Percentiles rank a stretch among this genome's conserved stretches.
phyloP scores from a whole-genome alignment of 306 rosid genomes.

The Prunus davidiana region DNA sequence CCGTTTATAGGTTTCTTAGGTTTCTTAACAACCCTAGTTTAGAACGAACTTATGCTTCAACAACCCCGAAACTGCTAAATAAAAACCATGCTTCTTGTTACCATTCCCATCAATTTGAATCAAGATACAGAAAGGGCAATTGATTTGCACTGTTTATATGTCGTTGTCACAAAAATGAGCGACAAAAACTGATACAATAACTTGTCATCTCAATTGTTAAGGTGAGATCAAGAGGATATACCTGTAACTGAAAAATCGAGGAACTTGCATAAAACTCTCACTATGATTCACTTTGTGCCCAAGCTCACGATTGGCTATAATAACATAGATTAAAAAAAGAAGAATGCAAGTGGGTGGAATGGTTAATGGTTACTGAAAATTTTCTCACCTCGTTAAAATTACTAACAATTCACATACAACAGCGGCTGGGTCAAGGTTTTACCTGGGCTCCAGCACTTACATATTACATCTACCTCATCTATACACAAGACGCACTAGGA shows the following conservation, averaged over 20 bases:
- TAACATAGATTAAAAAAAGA: neutral
- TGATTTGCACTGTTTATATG: no score
- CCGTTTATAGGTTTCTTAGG: no score
- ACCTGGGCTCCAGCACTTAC: constrained; percentile 46
- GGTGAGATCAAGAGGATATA: no score
- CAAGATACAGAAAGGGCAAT: neutral
- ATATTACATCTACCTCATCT: constrained; percentile 47
- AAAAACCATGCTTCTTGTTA: no score
- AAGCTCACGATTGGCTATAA: neutral
- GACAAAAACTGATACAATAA: no score
- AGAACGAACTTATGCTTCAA: no score
- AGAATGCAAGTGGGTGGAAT: neutral
- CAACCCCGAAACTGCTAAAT: no score
- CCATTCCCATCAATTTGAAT: neutral
- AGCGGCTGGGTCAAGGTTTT: constrained; percentile 48
- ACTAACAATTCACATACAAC: constrained; percentile 42
- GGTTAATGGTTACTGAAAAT: neutral
- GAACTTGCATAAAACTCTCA: no score
- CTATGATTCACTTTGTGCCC: neutral
- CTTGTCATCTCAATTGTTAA: no score
- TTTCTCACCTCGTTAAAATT: constrained; percentile 28
- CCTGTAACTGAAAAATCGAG: no score
- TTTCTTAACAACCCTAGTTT: no score
- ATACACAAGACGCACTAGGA: constrained; percentile 53
- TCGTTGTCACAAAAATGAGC: no score